phyloP scores from a whole-genome alignment of 768 basidiomycete species.

The Kwoniella heveanensis region DNA sequence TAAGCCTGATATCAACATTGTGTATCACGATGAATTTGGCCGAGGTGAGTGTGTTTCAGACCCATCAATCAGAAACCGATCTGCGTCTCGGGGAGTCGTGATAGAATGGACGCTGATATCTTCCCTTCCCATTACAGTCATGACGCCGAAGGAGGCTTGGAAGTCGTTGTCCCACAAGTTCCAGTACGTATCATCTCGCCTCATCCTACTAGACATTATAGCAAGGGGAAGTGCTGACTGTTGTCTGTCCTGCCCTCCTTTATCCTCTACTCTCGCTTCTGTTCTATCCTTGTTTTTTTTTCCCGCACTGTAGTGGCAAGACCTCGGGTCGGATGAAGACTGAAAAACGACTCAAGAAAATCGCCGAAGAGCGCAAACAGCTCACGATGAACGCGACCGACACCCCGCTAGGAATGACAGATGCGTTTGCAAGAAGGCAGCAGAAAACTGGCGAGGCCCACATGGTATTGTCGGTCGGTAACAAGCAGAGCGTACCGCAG shows the following conservation, averaged over 20 bases:
- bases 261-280: neutral
- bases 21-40: conserved; percentile 96
- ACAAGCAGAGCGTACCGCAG: conserved; percentile 71
- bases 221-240: too few species aligned
- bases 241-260: neutral
- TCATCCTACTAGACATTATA: too few species aligned
- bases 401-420: conserved; percentile 92
- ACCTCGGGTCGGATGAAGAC: conserved; percentile 95
- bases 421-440: conserved; percentile 88
- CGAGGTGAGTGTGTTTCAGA: conserved; percentile 62
- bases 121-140: conserved; percentile 24
- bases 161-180: conserved; percentile 96
- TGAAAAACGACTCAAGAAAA: conserved; percentile 93
- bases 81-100: too few species aligned
- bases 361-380: conserved; percentile 95
- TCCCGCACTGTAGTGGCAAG: conserved; percentile 64
- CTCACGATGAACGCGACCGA: conserved; percentile 92
- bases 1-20: conserved; percentile 94
- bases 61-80: too few species aligned
- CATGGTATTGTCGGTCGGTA: conserved; percentile 92
- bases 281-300: neutral
- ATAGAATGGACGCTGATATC: too few species aligned
- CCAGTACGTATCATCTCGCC: conserved; percentile 61
- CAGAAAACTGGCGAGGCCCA: conserved; percentile 94
- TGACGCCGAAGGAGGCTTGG: conserved; percentile 94